phyloP scores from a whole-genome alignment of 2,329 filamentous ascomycete species.

The Cytospora piceicola region DNA sequence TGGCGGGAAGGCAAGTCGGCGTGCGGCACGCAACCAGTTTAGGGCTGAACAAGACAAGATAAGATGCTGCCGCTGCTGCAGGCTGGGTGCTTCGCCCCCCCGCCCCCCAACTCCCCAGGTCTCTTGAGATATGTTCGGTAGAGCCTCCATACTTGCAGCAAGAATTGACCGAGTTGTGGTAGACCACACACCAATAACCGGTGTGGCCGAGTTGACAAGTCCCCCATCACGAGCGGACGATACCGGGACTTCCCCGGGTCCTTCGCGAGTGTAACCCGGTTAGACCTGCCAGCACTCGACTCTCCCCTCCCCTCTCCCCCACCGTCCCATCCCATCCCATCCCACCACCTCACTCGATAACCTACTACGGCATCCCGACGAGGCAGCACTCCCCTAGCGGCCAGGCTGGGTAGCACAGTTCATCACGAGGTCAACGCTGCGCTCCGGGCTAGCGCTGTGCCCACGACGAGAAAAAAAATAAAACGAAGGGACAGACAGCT shows the following conservation, averaged over 20 bases:
- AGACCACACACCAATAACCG: too few species aligned
- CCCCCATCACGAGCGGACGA: not conserved
- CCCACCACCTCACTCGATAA: not conserved
- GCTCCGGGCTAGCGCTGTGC: not conserved
- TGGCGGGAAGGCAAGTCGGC: not conserved
- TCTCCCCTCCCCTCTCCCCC: not conserved
- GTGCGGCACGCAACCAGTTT: not conserved
- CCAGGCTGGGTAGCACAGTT: not conserved
- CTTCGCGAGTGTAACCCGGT: not conserved
- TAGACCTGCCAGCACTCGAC: not conserved
- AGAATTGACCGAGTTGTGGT: too few species aligned
- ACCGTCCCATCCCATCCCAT: not conserved
- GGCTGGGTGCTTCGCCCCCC: not conserved
- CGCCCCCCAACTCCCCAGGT: too few species aligned
- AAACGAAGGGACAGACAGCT: not conserved
- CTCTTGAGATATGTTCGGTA: not conserved
- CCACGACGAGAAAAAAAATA: not conserved
- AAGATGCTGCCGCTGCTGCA: not conserved
- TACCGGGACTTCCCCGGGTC: too few species aligned
- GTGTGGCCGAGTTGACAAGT: not conserved
- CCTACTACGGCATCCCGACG: not conserved
- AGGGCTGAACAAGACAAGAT: not conserved
- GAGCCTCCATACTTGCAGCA: too few species aligned
- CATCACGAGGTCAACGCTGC: not conserved
- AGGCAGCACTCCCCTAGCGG: too few species aligned